Evolutionary conservation across 140 eudicot genomes (phyloP), one percentile per base, ranked within the genome.

Genomic region (Oenanthe javanica): DNA sequence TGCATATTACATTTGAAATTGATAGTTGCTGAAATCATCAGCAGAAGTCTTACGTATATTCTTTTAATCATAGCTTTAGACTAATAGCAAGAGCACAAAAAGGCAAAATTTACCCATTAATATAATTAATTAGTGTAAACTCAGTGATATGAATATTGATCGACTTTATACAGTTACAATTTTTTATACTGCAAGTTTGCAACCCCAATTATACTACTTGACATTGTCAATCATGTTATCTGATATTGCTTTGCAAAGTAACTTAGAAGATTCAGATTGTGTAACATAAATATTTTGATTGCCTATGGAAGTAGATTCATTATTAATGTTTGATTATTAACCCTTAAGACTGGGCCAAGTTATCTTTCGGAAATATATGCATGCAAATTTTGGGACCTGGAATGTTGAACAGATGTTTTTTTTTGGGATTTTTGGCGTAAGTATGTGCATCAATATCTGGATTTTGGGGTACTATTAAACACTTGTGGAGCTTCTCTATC

Each of bases 1-100:
- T 73, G 43, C 51, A 21, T 79, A 73, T 47, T 75, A 73, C 43
- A 38, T 36, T 63, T 3, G 42, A 77, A 77, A 77, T 19, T 77
- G n/a, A 77, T 9, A 76, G 76, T 40, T 72, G 14, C 8, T 10
- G 27, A 19, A 36, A 72, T 72, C 16, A 10, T 72, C 27, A 40
- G 16, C 54, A 72, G 36, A 5, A 16, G 15, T 43, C 50, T 72
- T 43, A 40, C 4, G 2, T 72, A 52, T 18, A 43, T 11, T 43
- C 36, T 72, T 19, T 4, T 40, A 9, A 43, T 40, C 77, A 18
- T 19, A 36, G 75, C 23, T 16, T 16, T 40, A 40, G 50, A 40
- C 77, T 6, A 19, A 42, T 43, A 72, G 23, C 77, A 40, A 18
- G 40, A 36, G 21, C 45, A 31, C 46, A 72, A 43, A 2, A 43